phyloP scores from a whole-genome alignment of 1,284 basidiomycete genomes.

The Boletus hoseneyae region DNA sequence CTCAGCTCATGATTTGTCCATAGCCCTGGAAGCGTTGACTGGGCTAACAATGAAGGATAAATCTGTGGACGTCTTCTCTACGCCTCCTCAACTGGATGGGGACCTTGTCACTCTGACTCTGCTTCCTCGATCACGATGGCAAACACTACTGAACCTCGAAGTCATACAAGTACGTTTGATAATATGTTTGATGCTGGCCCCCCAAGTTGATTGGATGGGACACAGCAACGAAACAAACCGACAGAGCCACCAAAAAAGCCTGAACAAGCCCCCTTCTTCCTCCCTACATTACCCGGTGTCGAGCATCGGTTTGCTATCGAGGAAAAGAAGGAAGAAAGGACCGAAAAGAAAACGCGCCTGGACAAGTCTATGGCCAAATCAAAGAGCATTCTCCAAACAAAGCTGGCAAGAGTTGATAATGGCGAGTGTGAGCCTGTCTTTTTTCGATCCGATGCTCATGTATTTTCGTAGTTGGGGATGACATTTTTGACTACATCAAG shows the following conservation, averaged over 20 bases:
- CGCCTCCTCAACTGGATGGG: constrained; percentile 81
- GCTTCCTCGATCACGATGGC: constrained; percentile 92
- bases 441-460: constrained; percentile 1
- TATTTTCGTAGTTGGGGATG: constrained; percentile 49
- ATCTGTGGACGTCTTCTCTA: constrained; percentile 68
- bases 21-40: constrained; percentile 66
- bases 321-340: constrained; percentile 38
- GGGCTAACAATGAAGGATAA: constrained; percentile 57
- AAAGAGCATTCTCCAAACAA: constrained; percentile 74
- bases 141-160: constrained; percentile 93
- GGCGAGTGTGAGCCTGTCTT: constrained; percentile 60
- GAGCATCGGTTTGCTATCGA: constrained; percentile 74
- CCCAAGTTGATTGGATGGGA: constrained; percentile 1
- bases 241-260: constrained; percentile 94
- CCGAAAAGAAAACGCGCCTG: constrained; percentile 51
- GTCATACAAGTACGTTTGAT: constrained; percentile 73
- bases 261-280: constrained; percentile 95
- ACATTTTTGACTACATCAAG: constrained; percentile 86
- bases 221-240: constrained; percentile 90
- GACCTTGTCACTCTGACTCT: constrained; percentile 90
- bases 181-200: neutral
- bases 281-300: constrained; percentile 85
- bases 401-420: constrained; percentile 56
- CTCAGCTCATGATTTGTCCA: constrained; percentile 10
- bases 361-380: constrained; percentile 51